These are phyloP conservation scores for Pyrenophora teres DNA, from an alignment of 2,329 filamentous ascomycete species.

Conservation along the genomic window DNA sequence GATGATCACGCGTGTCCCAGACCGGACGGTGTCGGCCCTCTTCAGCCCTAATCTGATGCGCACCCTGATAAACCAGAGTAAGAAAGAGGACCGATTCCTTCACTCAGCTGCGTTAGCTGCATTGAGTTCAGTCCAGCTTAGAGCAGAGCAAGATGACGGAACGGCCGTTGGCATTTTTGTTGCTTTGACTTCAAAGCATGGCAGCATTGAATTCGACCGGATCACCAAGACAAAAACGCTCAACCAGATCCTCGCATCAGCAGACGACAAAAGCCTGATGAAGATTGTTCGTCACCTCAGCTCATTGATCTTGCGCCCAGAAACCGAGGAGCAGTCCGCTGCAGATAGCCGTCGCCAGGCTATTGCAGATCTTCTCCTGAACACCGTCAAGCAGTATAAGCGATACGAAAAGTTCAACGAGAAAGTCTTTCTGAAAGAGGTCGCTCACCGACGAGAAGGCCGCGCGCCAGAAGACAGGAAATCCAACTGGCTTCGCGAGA, in stretches of 20 bases:
- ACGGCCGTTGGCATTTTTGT: constrained; percentile 66
- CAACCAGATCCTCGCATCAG: constrained; percentile 70
- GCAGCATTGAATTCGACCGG: constrained; percentile 81
- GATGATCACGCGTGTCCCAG: constrained; percentile 63
- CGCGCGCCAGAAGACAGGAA: constrained; percentile 9
- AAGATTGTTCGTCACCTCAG: constrained; percentile 60
- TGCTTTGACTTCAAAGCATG: constrained; percentile 70
- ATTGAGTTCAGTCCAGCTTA: constrained; percentile 70
- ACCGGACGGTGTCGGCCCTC: constrained; percentile 60
- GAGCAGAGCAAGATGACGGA: constrained; percentile 62
- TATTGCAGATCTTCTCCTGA: constrained; percentile 59
- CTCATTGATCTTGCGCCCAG: constrained; percentile 53
- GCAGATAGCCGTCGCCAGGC: constrained; percentile 55
- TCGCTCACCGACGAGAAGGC: constrained; percentile 6
- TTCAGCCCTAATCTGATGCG: constrained; percentile 85
- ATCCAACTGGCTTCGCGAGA: constrained; percentile 49
- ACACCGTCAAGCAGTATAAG: constrained; percentile 52
- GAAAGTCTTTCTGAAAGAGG: constrained; percentile 41
- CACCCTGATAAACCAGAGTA: constrained; percentile 43
- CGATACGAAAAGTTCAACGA: constrained; percentile 28
- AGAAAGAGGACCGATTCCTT: constrained; percentile 41
- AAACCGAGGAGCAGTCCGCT: constrained; percentile 50
- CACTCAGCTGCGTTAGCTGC: constrained; percentile 77
- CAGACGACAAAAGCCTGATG: constrained; percentile 55
- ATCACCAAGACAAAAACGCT: constrained; percentile 84